Base-by-base conservation (phyloP, 441 rosid genomes). In the Mallotus repandus region DNA sequence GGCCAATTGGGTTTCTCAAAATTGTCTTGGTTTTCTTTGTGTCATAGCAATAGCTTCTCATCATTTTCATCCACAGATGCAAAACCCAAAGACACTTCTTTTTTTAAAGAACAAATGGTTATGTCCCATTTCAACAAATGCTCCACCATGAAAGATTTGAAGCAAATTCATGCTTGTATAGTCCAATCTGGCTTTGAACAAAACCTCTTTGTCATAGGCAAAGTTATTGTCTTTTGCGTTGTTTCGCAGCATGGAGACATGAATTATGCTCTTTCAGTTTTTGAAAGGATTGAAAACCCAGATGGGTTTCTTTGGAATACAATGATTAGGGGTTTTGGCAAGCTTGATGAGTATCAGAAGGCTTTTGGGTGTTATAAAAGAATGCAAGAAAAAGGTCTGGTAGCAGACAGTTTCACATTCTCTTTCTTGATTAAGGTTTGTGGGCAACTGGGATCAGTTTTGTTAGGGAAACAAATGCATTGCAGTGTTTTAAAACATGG, bases 381-480 rank as follows among this genome's bases (percentile, higher is more conserved):
- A 72, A 70, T 81, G 58, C 78, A 80, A 57, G 80, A 84, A 87
- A 82, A 82, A 5, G 79, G 85, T 9, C 56, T 84, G 72, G 79
- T 79, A 38, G 90, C 87, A 1, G 97, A 91, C 71, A 84, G 78
- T 73, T 78, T 86, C 79, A 81, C 92, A 0, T 80, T 85, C 79
- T 89, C 94, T 45, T 89, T 89, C 77, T 83, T 82, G 69, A 77
- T 89, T 74, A 88, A 84, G 76, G 87, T 85, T 69, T 88, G 83
- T 75, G 85, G 83, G 12, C 85, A 83, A 54, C 77, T 82, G 16
- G 72, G 81, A 0, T 67, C 60, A 35, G 29, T 74, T 61, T 67
- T 80, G 0, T 65, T 77, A 22, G 79, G 80, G 21, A 69, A 68
- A 59, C 67, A 83, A 55, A 56, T 91, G 71, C 97, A 89, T 77